A percentile compares a stretch with the other conserved stretches of the same genome.
These are phyloP conservation scores for Fusarium tricinctum DNA, from an alignment of 2,329 filamentous ascomycete genomes.

Conservation along the genomic window DNA sequence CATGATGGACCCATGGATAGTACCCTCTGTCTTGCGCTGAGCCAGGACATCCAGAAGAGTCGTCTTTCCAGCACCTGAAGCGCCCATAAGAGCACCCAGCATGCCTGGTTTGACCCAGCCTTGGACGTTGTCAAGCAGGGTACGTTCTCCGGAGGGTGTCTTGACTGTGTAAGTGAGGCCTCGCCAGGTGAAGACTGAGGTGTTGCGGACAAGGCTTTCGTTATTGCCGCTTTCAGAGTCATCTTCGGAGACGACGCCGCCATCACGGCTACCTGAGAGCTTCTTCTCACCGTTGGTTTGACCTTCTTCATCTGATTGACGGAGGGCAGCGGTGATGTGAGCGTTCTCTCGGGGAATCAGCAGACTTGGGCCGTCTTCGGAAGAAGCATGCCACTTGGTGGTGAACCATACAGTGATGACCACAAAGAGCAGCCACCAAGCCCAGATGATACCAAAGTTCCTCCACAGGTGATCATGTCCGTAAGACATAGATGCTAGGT, in stretches of 20 bases:
- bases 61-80: constrained; percentile 87
- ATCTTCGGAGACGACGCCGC: constrained; percentile 31
- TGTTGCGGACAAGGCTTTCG: constrained; percentile 69
- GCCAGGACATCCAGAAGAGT: constrained; percentile 87
- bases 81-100: constrained; percentile 83
- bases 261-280: constrained; percentile 9
- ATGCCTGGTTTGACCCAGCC: constrained; percentile 88
- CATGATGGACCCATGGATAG: constrained; percentile 79
- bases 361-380: constrained; percentile 66
- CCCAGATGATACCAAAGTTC: constrained; percentile 74
- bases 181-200: constrained; percentile 80
- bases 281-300: constrained; percentile 49
- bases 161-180: constrained; percentile 78
- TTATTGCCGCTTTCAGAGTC: constrained; percentile 40
- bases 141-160: constrained; percentile 71
- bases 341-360: constrained; percentile 73
- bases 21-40: constrained; percentile 82
- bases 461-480: constrained; percentile 67
- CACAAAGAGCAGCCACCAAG: constrained; percentile 73
- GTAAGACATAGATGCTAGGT: constrained; percentile 69
- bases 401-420: constrained; percentile 71
- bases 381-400: constrained; percentile 66
- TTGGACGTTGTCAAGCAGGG: constrained; percentile 82
- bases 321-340: constrained; percentile 52
- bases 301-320: constrained; percentile 65